These are phyloP conservation scores for Beta corolliflora DNA, from an alignment of 179 eudicot genomes.

Conservation along the genomic window DNA sequence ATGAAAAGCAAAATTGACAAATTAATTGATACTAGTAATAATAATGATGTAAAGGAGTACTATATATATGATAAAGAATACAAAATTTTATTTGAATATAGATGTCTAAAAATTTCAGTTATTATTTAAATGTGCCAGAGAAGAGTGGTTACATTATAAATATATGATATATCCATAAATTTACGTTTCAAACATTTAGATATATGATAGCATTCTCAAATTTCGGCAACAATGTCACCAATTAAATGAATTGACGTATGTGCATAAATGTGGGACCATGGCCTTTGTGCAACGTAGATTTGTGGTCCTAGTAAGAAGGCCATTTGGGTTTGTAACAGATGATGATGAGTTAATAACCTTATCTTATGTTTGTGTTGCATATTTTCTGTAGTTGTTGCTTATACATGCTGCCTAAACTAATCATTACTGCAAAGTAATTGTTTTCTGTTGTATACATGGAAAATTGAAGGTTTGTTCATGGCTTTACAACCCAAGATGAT, in stretches of 20 bases:
- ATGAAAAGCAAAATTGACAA: background rate
- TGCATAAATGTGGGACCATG: conserved; percentile 15
- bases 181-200: too few species aligned
- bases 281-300: conserved; percentile 8
- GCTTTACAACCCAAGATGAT: conserved; percentile 79
- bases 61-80: too few species aligned
- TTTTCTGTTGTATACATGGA: background rate
- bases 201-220: background rate
- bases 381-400: background rate
- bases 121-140: too few species aligned
- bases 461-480: conserved; percentile 65
- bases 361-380: conserved; percentile 23
- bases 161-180: too few species aligned
- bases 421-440: background rate
- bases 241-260: conserved; percentile 20
- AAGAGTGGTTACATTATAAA: too few species aligned
- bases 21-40: too few species aligned
- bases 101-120: too few species aligned
- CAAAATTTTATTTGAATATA: too few species aligned
- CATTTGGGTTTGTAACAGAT: background rate
- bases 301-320: conserved; percentile 33
- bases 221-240: conserved; percentile 16
- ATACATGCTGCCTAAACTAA: too few species aligned
- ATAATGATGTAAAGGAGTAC: too few species aligned
- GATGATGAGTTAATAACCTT: too few species aligned